phyloP scores from a whole-genome alignment of 1,284 basidiomycete genomes.

The Leccinum pachyderme region DNA sequence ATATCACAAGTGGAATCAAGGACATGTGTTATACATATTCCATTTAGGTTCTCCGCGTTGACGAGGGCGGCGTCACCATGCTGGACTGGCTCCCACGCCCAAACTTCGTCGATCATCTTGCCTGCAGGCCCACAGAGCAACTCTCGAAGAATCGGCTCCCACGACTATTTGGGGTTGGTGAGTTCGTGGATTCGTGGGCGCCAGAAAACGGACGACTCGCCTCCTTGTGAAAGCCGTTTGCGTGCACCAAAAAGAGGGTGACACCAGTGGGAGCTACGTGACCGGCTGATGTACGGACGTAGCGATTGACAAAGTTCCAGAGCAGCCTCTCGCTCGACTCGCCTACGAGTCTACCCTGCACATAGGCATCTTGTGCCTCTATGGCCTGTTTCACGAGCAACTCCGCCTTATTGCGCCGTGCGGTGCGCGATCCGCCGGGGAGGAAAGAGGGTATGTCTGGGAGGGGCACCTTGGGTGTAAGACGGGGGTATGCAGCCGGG shows the following conservation, averaged over 20 bases:
- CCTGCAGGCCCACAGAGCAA: constrained; percentile 42
- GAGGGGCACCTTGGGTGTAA: constrained; percentile 44
- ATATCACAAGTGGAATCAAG: neutral
- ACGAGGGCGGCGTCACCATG: constrained; percentile 74
- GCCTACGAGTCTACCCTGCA: constrained; percentile 16
- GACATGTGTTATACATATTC: constrained; percentile 46
- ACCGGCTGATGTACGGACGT: constrained; percentile 34
- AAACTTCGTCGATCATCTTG: constrained; percentile 65
- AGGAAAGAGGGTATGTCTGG: constrained; percentile 31
- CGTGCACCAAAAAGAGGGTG: constrained; percentile 74
- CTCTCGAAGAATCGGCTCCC: constrained; percentile 59
- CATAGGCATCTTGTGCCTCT: constrained; percentile 21
- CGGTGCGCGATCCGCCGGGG: constrained; percentile 19
- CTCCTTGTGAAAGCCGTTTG: constrained; percentile 84
- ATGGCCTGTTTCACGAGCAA: constrained; percentile 22
- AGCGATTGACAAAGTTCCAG: constrained; percentile 60
- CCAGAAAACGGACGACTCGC: constrained; percentile 37
- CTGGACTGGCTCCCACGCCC: constrained; percentile 75
- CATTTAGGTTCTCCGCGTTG: constrained; percentile 55
- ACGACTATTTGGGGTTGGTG: constrained; percentile 44
- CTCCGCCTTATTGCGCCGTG: constrained; percentile 30
- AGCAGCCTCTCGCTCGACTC: constrained; percentile 41
- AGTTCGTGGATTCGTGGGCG: neutral
- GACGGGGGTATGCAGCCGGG: constrained; percentile 69
- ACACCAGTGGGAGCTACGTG: constrained; percentile 35